Percentiles rank a stretch among this genome's conserved stretches.
Conservation (phyloP, 2,329 filamentous ascomycete species). For the Aspergillus bombycis region DNA sequence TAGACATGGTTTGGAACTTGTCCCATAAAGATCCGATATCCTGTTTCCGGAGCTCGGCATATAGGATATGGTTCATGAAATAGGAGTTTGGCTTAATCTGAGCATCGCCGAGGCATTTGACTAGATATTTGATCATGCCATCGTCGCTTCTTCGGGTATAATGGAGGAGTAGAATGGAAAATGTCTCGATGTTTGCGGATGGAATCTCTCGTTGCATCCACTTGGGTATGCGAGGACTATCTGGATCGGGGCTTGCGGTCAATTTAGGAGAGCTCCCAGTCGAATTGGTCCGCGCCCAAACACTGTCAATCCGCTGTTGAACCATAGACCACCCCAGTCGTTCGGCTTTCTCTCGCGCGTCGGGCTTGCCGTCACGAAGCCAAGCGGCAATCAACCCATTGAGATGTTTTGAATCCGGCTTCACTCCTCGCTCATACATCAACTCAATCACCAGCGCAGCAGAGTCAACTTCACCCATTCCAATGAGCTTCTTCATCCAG, state of each 20-base stretch:
- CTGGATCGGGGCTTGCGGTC: conserved; percentile 30
- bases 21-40: conserved; percentile 57
- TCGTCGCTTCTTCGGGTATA: conserved; percentile 67
- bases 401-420: conserved; percentile 72
- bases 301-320: conserved; percentile 64
- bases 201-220: conserved; percentile 51
- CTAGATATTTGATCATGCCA: conserved; percentile 61
- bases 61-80: conserved; percentile 79
- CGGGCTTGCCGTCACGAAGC: conserved; percentile 64
- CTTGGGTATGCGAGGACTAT: conserved; percentile 36
- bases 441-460: conserved; percentile 73
- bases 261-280: conserved; percentile 27
- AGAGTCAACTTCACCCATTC: conserved; percentile 69
- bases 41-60: conserved; percentile 65
- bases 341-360: conserved; percentile 65
- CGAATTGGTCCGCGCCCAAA: conserved; percentile 48
- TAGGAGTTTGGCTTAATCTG: conserved; percentile 70
- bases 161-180: conserved; percentile 72
- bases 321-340: conserved; percentile 77
- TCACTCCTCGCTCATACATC: conserved; percentile 71
- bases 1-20: conserved; percentile 60
- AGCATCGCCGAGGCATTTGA: conserved; percentile 63
- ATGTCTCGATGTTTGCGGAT: conserved; percentile 74
- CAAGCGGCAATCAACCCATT: conserved; percentile 82
- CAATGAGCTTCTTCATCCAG: conserved; percentile 84